Evolutionary conservation across 1,139 yeast species (phyloP).

Genomic region (Protomyces pachydermus): DNA sequence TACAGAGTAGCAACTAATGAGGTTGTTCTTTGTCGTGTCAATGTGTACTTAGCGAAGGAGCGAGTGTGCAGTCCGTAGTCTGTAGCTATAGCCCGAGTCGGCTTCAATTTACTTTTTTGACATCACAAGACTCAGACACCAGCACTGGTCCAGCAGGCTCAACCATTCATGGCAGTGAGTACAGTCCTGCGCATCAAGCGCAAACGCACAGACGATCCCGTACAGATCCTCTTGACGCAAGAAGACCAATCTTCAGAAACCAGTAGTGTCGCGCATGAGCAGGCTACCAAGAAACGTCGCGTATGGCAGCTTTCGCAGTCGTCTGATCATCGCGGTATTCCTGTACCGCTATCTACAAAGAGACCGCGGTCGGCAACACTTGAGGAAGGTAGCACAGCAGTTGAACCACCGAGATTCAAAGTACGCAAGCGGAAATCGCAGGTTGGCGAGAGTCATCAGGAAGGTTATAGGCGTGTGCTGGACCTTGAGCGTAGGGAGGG

Average conservation of each 20-base stretch:
- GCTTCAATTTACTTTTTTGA: too few relatives aligned
- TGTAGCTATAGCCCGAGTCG: too few relatives aligned
- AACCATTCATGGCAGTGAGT: neutral
- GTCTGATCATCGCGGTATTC: slow-evolving; percentile 15
- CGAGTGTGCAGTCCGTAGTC: too few relatives aligned
- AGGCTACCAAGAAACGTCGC: slow-evolving; percentile 7
- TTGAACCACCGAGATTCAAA: slow-evolving; percentile 15
- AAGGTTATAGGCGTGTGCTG: slow-evolving; percentile 6
- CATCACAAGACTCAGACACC: too few relatives aligned
- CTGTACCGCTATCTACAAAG: slow-evolving; percentile 1
- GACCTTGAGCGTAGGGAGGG: slow-evolving; percentile 11
- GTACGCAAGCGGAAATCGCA: slow-evolving; percentile 12
- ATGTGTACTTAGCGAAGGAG: neutral
- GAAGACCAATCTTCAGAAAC: neutral
- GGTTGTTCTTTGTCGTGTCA: neutral
- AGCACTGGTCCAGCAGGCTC: too few relatives aligned
- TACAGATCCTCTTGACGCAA: slow-evolving; percentile 11
- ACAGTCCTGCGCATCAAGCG: slow-evolving; percentile 23
- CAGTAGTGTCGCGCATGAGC: neutral
- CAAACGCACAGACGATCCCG: slow-evolving; percentile 17
- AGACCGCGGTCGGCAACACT: neutral
- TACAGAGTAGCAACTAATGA: neutral
- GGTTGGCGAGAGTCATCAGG: neutral
- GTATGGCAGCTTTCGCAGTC: slow-evolving; percentile 23
- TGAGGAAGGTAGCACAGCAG: neutral